Conservation (phyloP, 192 early-diverging fungal species). For the Mortierella alpina region DNA sequence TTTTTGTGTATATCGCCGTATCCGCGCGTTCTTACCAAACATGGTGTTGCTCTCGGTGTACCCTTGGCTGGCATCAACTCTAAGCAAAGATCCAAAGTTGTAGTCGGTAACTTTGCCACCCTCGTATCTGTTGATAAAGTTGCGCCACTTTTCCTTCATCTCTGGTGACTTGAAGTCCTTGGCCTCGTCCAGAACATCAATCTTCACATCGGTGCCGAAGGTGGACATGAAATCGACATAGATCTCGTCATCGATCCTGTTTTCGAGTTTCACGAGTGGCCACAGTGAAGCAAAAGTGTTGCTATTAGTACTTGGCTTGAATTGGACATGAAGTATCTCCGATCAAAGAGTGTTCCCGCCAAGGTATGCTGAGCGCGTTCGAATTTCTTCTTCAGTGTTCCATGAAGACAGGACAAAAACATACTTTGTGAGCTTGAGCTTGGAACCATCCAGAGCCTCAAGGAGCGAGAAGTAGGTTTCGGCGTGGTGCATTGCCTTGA, state of each 20-base stretch:
- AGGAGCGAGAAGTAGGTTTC: slow-evolving; percentile 94
- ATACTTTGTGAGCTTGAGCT: slow-evolving; percentile 85
- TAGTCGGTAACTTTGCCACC: slow-evolving; percentile 83
- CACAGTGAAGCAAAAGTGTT: too few species aligned
- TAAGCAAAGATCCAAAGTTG: slow-evolving; percentile 93
- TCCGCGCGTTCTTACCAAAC: slow-evolving; percentile 72
- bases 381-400: background rate
- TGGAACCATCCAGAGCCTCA: slow-evolving; percentile 71
- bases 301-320: too few species aligned
- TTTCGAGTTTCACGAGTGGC: background rate
- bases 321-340: too few species aligned
- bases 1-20: slow-evolving; percentile 38
- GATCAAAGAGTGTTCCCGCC: background rate
- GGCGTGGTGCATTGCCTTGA: slow-evolving; percentile 95
- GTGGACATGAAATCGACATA: slow-evolving; percentile 78
- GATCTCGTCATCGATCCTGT: slow-evolving; percentile 86
- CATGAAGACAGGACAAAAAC: background rate
- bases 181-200: slow-evolving; percentile 82
- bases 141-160: slow-evolving; percentile 90
- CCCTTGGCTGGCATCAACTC: slow-evolving; percentile 78
- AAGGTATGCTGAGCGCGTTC: background rate
- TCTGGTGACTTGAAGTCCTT: slow-evolving; percentile 82
- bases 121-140: slow-evolving; percentile 90
- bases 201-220: slow-evolving; percentile 72
- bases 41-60: slow-evolving; percentile 91